Percentiles rank a stretch among this genome's conserved stretches.
phyloP scores from a whole-genome alignment of 2,329 filamentous ascomycete species.

The Hortaea werneckii region DNA sequence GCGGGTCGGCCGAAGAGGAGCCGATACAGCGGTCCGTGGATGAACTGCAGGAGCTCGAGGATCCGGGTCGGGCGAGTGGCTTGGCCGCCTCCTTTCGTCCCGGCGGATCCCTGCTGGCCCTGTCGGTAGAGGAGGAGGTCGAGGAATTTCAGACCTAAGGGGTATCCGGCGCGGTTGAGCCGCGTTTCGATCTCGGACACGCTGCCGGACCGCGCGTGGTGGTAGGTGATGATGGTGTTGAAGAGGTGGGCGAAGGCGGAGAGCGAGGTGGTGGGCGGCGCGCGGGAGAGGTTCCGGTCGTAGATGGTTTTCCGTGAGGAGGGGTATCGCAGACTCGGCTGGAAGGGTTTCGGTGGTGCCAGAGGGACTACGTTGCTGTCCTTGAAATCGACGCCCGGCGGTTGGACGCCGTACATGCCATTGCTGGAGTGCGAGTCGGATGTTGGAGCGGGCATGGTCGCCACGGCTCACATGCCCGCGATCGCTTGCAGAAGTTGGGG shows the following conservation, averaged over 20 bases:
- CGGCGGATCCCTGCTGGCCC: constrained; percentile 2
- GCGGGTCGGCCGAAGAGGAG: constrained; percentile 86
- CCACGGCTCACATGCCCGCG: background rate
- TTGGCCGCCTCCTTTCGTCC: constrained; percentile 34
- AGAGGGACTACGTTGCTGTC: constrained; percentile 10
- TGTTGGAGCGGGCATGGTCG: background rate
- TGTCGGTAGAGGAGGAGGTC: constrained; percentile 87
- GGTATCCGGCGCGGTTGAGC: constrained; percentile 54
- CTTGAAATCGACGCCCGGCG: background rate
- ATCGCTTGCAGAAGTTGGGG: too few relatives aligned
- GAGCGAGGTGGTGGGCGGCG: constrained; percentile 78
- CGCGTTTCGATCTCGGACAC: constrained; percentile 75
- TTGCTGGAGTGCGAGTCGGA: background rate
- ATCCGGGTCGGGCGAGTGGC: constrained; percentile 64
- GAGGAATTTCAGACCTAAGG: constrained; percentile 85
- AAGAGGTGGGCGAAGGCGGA: constrained; percentile 94
- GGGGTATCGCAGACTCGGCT: constrained; percentile 66
- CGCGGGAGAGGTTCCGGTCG: constrained; percentile 85
- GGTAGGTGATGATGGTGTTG: constrained; percentile 91
- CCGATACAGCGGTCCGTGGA: constrained; percentile 84
- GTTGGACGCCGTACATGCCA: background rate
- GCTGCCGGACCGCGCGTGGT: constrained; percentile 78
- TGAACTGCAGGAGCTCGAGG: constrained; percentile 85
- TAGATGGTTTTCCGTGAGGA: constrained; percentile 97
- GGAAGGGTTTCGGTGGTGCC: constrained; percentile 23